Evolutionary conservation across 345 rosid genomes (phyloP).

Genomic region (Raphanus sativus): DNA sequence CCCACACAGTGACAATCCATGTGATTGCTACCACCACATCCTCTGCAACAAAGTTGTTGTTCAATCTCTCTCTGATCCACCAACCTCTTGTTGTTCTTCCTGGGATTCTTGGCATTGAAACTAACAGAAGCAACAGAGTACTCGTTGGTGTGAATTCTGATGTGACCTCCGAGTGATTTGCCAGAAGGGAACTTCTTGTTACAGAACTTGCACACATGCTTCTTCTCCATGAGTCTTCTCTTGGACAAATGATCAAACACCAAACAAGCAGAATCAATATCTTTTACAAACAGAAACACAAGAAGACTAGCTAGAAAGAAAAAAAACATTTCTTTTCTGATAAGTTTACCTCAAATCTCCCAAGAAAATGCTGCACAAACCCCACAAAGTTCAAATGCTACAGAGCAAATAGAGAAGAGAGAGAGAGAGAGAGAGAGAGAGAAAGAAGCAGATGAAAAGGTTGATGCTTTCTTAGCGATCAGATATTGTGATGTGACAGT

Average conservation of each 20-base stretch:
- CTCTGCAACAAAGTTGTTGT: slow-evolving; percentile 49
- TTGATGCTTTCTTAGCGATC: slow-evolving; percentile 40
- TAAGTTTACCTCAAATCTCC: slow-evolving; percentile 41
- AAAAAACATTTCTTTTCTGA: slow-evolving; percentile 1
- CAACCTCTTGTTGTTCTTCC: slow-evolving; percentile 37
- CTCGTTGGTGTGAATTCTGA: slow-evolving; percentile 61
- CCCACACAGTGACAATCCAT: slow-evolving; percentile 62
- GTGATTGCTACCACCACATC: slow-evolving; percentile 79
- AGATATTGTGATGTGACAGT: slow-evolving; percentile 55
- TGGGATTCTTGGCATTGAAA: slow-evolving; percentile 25
- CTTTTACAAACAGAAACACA: no score
- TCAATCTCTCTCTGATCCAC: slow-evolving; percentile 41
- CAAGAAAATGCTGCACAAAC: slow-evolving; percentile 15
- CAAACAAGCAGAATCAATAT: slow-evolving; percentile 7
- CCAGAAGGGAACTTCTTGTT: slow-evolving; percentile 68
- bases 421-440: not conserved
- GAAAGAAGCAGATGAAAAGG: slow-evolving; percentile 37
- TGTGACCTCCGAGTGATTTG: slow-evolving; percentile 87
- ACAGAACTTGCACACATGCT: slow-evolving; percentile 65
- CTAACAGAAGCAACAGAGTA: slow-evolving; percentile 40
- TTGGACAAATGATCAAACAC: slow-evolving; percentile 32
- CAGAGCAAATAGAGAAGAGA: slow-evolving; percentile 34
- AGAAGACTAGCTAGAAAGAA: slow-evolving; percentile 14
- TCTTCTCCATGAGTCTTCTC: slow-evolving; percentile 42
- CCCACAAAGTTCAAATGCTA: slow-evolving; percentile 8